A percentile compares a stretch with the other conserved stretches of the same genome.
phyloP scores from a whole-genome alignment of 2,329 filamentous ascomycete species.

The Coniella lustricola region DNA sequence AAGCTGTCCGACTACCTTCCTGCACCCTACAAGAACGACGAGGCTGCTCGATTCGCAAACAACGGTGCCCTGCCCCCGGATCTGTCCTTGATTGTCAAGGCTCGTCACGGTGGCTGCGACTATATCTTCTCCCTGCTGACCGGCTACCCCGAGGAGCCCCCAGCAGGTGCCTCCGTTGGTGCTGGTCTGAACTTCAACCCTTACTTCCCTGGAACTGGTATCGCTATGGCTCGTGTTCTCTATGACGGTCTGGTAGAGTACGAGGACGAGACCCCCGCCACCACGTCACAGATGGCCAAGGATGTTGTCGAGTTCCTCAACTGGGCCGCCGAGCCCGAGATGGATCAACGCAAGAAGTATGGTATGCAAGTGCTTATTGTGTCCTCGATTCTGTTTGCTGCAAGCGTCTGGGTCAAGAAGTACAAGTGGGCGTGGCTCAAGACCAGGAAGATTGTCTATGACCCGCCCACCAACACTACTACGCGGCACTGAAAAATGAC shows the following conservation, averaged over 20 bases:
- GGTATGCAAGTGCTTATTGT: slow-evolving; percentile 91
- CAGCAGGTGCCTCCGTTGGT: slow-evolving; percentile 77
- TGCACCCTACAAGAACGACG: slow-evolving; percentile 95
- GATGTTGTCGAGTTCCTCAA: slow-evolving; percentile 98
- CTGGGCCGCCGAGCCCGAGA: slow-evolving; percentile 98
- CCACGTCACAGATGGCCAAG: slow-evolving; percentile 99
- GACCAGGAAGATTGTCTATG: slow-evolving; percentile 88
- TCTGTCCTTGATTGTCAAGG: slow-evolving; percentile 97
- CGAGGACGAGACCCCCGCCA: slow-evolving; percentile 89
- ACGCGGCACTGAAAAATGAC: slow-evolving; percentile 37
- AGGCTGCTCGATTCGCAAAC: slow-evolving; percentile 95
- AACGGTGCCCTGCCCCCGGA: slow-evolving; percentile 96
- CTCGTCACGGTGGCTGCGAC: slow-evolving; percentile 92
- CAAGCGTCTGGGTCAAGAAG: slow-evolving; percentile 97
- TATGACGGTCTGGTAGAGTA: slow-evolving; percentile 98
- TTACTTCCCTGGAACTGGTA: slow-evolving; percentile 98
- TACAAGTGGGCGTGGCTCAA: slow-evolving; percentile 99
- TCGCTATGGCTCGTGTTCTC: slow-evolving; percentile 97
- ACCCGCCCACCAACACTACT: slow-evolving; percentile 55
- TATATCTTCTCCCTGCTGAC: slow-evolving; percentile 98
- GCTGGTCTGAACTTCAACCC: slow-evolving; percentile 99
- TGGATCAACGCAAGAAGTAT: slow-evolving; percentile 99
- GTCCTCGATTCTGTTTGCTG: slow-evolving; percentile 67
- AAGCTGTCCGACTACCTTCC: slow-evolving; percentile 98
- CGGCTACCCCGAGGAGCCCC: slow-evolving; percentile 93